Percentiles rank a stretch among this genome's conserved stretches.
Evolutionary conservation across 495 filamentous ascomycete genomes (phyloP).

Genomic region (Bacidia rubella): DNA sequence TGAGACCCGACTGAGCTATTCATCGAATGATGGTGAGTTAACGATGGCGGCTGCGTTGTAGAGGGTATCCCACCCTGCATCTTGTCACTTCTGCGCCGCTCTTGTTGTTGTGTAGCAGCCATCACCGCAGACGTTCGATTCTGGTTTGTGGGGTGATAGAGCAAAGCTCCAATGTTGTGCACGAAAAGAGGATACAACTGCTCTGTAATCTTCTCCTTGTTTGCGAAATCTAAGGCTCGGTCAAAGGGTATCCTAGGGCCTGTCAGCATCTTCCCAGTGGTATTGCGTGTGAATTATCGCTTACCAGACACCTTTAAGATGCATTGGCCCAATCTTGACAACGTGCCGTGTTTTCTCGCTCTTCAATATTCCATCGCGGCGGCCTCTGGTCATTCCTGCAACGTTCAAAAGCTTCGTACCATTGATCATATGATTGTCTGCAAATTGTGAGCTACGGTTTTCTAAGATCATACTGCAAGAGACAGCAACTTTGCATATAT

Average conservation of each 20-base stretch:
- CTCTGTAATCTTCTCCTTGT: slow-evolving; percentile 99
- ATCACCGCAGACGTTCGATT: slow-evolving; percentile 70
- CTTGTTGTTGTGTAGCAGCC: slow-evolving; percentile 53
- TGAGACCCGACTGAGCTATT: slow-evolving; percentile 48
- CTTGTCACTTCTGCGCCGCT: slow-evolving; percentile 35
- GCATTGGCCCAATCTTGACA: slow-evolving; percentile 98
- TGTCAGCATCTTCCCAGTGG: slow-evolving; percentile 1
- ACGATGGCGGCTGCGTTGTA: slow-evolving; percentile 54
- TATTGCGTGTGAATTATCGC: slow-evolving; percentile 19
- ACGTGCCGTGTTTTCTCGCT: slow-evolving; percentile 95
- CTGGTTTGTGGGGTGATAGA: slow-evolving; percentile 90
- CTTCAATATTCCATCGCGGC: slow-evolving; percentile 92
- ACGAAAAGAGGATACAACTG: slow-evolving; percentile 91
- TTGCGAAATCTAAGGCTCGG: slow-evolving; percentile 89
- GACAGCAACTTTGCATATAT: not conserved
- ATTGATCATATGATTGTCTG: slow-evolving; percentile 99
- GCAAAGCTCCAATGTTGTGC: slow-evolving; percentile 85
- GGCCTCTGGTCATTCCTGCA: slow-evolving; percentile 92
- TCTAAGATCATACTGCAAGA: not conserved
- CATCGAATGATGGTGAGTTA: slow-evolving; percentile 74
- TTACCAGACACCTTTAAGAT: slow-evolving; percentile 96
- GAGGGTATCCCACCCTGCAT: slow-evolving; percentile 28
- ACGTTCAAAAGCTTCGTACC: slow-evolving; percentile 95
- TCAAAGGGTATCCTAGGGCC: slow-evolving; percentile 84
- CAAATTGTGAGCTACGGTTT: not conserved